A percentile compares a stretch with the other conserved stretches of the same genome.
Evolutionary conservation across 805 yeast species (phyloP).

Genomic region (Candida parachauliodes): DNA sequence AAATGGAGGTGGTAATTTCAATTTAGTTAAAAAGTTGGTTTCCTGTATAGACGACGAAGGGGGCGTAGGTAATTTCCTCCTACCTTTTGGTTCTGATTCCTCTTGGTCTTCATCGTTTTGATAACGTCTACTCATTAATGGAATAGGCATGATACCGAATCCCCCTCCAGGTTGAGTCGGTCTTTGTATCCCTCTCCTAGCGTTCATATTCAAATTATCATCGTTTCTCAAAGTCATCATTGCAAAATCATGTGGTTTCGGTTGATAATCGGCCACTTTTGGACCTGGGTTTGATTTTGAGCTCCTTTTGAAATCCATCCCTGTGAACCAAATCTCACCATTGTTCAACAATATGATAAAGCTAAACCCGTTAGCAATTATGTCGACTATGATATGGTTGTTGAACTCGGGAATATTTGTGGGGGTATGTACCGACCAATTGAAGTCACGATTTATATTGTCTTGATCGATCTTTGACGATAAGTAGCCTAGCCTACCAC

Average conservation of each 20-base stretch:
- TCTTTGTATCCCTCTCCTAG: constrained; percentile 4
- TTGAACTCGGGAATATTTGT: constrained; percentile 33
- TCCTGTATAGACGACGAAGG: constrained; percentile 11
- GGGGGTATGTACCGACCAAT: constrained; percentile 35
- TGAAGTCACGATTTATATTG: constrained; percentile 16
- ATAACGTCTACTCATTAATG: constrained; percentile 6
- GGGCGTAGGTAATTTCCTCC: background rate
- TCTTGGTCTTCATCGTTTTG: background rate
- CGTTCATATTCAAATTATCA: background rate
- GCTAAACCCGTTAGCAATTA: constrained; percentile 64
- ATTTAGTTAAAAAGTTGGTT: constrained; percentile 23
- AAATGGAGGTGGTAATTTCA: constrained; percentile 14
- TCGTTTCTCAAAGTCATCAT: constrained; percentile 1
- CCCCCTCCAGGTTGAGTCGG: constrained; percentile 1
- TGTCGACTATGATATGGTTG: constrained; percentile 36
- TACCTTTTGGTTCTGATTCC: background rate
- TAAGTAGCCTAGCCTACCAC: constrained; percentile 47
- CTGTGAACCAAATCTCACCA: constrained; percentile 57
- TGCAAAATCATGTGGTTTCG: constrained; percentile 13
- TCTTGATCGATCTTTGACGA: constrained; percentile 22
- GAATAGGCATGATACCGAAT: constrained; percentile 5
- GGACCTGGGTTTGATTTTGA: constrained; percentile 27
- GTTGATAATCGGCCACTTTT: constrained; percentile 14
- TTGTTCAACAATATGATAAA: constrained; percentile 53
- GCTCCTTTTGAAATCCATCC: constrained; percentile 25